phyloP scores from a whole-genome alignment of 345 rosid species.

The Euphorbia pulcherrima region DNA sequence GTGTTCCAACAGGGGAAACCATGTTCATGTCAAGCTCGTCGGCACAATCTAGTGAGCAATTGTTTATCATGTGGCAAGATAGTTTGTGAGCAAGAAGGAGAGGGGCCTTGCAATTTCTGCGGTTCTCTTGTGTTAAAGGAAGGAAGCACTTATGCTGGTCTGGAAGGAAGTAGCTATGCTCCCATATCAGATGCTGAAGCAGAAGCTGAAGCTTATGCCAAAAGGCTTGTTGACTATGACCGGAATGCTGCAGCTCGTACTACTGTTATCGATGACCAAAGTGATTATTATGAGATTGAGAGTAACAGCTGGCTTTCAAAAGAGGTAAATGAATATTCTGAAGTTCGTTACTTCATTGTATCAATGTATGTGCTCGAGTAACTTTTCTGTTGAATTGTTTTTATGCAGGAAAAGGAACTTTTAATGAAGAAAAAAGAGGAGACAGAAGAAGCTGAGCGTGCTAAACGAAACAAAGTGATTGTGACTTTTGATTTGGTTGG shows the following conservation, averaged over 20 bases:
- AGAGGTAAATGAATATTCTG: conserved; percentile 50
- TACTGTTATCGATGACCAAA: conserved; percentile 91
- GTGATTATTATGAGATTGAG: conserved; percentile 92
- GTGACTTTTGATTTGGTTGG: conserved; percentile 92
- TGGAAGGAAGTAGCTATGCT: conserved; percentile 55
- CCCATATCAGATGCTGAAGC: conserved; percentile 75
- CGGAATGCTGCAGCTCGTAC: conserved; percentile 89
- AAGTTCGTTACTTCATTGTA: background rate
- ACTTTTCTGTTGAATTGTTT: background rate
- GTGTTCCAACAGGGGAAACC: conserved; percentile 94
- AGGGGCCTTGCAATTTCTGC: conserved; percentile 86
- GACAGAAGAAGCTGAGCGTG: conserved; percentile 73
- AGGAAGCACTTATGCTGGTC: conserved; percentile 81
- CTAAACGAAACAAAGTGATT: conserved; percentile 66
- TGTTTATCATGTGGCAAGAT: conserved; percentile 97
- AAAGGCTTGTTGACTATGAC: conserved; percentile 89
- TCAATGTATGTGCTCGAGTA: background rate
- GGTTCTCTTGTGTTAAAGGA: conserved; percentile 87
- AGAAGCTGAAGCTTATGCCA: conserved; percentile 84
- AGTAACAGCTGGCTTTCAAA: conserved; percentile 84
- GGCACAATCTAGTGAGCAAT: conserved; percentile 75
- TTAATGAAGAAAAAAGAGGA: conserved; percentile 71
- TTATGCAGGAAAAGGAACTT: conserved; percentile 76
- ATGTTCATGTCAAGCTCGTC: conserved; percentile 87
- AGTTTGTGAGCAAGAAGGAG: conserved; percentile 96